Conservation (phyloP, 2,329 filamentous ascomycete genomes). For the Fusarium albosuccineum region DNA sequence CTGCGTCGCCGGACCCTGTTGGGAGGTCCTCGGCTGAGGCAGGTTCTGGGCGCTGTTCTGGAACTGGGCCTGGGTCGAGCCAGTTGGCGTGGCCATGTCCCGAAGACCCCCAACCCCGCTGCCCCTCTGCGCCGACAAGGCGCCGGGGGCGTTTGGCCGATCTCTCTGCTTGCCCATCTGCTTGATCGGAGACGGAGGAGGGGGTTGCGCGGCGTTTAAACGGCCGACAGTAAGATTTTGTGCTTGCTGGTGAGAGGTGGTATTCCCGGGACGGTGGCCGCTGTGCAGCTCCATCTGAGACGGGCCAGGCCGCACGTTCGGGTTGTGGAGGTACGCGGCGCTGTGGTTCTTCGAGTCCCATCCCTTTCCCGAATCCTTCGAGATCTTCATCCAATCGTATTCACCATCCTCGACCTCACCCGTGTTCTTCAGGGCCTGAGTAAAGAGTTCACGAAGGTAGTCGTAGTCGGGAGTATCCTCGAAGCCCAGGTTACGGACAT, state of each 20-base stretch:
- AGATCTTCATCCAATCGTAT: slow-evolving; percentile 99
- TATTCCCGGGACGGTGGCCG: slow-evolving; percentile 75
- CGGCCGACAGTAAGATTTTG: slow-evolving; percentile 81
- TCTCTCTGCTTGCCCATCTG: slow-evolving; percentile 80
- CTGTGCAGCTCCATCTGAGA: slow-evolving; percentile 88
- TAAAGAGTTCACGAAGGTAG: slow-evolving; percentile 96
- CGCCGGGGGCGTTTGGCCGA: slow-evolving; percentile 83
- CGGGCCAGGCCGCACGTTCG: slow-evolving; percentile 81
- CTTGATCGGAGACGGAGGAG: slow-evolving; percentile 87
- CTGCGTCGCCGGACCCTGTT: slow-evolving; percentile 69
- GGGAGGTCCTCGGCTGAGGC: slow-evolving; percentile 73
- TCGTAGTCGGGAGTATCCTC: slow-evolving; percentile 99
- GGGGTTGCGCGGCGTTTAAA: slow-evolving; percentile 95
- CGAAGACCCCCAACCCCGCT: slow-evolving; percentile 79
- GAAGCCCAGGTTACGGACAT: slow-evolving; percentile 97
- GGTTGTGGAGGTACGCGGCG: slow-evolving; percentile 75
- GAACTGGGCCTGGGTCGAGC: slow-evolving; percentile 95
- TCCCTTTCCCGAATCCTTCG: slow-evolving; percentile 84
- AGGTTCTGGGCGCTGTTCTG: slow-evolving; percentile 95
- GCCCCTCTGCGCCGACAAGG: slow-evolving; percentile 79
- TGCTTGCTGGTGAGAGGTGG: slow-evolving; percentile 72
- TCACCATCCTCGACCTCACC: slow-evolving; percentile 97
- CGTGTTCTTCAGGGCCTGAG: slow-evolving; percentile 92
- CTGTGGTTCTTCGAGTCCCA: slow-evolving; percentile 84
- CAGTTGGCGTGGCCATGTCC: slow-evolving; percentile 86